Conservation (phyloP, 2,329 filamentous ascomycete genomes). For the Rhinocladiella similis region DNA sequence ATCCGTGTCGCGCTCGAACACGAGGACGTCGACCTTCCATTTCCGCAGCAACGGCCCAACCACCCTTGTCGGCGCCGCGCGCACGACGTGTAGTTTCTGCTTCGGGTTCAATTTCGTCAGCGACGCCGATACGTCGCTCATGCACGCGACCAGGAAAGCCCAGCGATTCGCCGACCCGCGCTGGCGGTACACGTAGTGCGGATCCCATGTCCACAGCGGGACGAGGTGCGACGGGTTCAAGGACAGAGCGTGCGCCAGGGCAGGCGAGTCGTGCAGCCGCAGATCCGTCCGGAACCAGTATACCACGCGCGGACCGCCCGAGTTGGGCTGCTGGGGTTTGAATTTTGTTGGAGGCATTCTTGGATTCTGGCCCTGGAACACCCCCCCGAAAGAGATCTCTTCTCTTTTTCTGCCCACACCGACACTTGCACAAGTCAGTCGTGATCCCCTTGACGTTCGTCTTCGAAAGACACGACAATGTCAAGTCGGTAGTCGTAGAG, state of each 20-base stretch:
- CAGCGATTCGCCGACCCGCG: slow-evolving; percentile 72
- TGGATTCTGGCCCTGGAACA: too few species aligned
- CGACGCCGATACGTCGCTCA: slow-evolving; percentile 64
- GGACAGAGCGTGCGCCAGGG: slow-evolving; percentile 69
- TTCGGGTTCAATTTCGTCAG: slow-evolving; percentile 69
- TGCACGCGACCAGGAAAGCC: slow-evolving; percentile 73
- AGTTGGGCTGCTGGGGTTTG: slow-evolving; percentile 29
- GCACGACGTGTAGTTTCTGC: slow-evolving; percentile 69
- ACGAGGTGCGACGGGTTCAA: slow-evolving; percentile 68
- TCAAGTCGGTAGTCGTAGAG: too few species aligned
- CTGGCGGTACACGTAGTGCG: slow-evolving; percentile 73
- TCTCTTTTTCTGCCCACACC: too few species aligned
- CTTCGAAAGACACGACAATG: too few species aligned
- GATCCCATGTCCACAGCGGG: slow-evolving; percentile 79
- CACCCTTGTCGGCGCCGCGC: slow-evolving; percentile 65
- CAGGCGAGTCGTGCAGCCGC: slow-evolving; percentile 74
- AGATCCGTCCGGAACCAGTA: slow-evolving; percentile 81
- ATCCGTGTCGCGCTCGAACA: slow-evolving; percentile 79
- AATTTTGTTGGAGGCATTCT: slow-evolving; percentile 23
- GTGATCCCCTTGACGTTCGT: too few species aligned
- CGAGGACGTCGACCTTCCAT: slow-evolving; percentile 73
- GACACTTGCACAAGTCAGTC: too few species aligned
- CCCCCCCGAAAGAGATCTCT: too few species aligned
- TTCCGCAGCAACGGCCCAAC: slow-evolving; percentile 71
- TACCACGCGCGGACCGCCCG: slow-evolving; percentile 55